Conservation (phyloP, 495 filamentous ascomycete species). For the Daldinia bambusicola region DNA sequence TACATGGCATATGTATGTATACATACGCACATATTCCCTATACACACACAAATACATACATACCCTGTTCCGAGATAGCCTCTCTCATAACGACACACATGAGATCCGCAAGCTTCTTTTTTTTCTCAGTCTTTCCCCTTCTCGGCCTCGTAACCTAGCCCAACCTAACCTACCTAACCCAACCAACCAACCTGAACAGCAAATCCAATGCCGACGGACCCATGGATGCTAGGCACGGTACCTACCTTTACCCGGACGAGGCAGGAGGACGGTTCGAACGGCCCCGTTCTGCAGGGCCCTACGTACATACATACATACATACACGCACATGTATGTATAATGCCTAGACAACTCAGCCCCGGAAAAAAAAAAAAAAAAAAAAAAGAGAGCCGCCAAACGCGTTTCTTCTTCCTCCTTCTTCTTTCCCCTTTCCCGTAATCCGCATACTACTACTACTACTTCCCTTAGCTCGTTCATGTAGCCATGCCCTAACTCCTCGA, state of each 20-base stretch:
- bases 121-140: not conserved
- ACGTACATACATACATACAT: not conserved
- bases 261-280: not conserved
- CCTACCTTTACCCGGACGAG: slow-evolving; percentile 12
- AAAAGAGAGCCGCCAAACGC: not conserved
- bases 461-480: too few species aligned
- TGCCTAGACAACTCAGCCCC: not conserved
- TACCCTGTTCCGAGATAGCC: not conserved
- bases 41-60: not conserved
- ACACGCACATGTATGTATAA: not conserved
- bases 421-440: too few species aligned
- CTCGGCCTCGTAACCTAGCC: slow-evolving; percentile 1
- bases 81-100: slow-evolving; percentile 1
- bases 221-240: slow-evolving; percentile 1
- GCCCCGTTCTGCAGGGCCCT: slow-evolving; percentile 5
- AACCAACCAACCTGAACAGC: not conserved
- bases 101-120: not conserved
- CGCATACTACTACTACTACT: not conserved
- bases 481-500: not conserved
- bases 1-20: not conserved
- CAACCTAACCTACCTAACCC: not conserved
- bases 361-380: not conserved
- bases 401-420: too few species aligned
- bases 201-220: not conserved
- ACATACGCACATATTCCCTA: not conserved